A percentile compares a stretch with the other conserved stretches of the same genome.
Evolutionary conservation across 192 early-diverging fungal species (phyloP).

Genomic region (Phycomyces blakesleeanus): DNA sequence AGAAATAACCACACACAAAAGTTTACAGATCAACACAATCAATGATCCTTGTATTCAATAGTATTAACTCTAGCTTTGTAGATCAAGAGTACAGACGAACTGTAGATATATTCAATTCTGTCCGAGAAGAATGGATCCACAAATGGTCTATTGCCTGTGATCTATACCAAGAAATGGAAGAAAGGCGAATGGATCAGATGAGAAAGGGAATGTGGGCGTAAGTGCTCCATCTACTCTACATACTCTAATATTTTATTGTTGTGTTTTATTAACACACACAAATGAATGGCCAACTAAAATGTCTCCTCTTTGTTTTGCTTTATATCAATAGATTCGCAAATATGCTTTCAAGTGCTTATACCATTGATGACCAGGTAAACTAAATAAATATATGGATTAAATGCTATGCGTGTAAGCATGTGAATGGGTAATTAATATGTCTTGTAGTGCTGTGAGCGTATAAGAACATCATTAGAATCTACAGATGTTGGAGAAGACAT

Average conservation of each 20-base stretch:
- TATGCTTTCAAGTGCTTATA: constrained; percentile 62
- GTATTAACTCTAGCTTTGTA: too few species aligned
- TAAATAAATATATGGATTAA: background rate
- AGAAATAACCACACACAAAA: constrained; percentile 5
- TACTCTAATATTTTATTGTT: too few species aligned
- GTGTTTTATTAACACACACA: too few species aligned
- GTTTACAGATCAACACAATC: constrained; percentile 1
- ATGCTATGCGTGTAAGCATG: too few species aligned
- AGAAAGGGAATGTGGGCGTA: constrained; percentile 68
- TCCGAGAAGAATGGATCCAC: constrained; percentile 44
- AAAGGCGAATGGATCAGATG: constrained; percentile 65
- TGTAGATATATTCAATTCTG: constrained; percentile 31
- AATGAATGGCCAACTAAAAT: too few species aligned
- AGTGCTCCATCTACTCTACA: too few species aligned
- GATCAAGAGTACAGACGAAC: constrained; percentile 48
- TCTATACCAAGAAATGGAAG: constrained; percentile 61
- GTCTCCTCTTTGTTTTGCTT: too few species aligned
- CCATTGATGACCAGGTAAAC: constrained; percentile 64
- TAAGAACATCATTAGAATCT: constrained; percentile 61
- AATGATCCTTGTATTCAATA: constrained; percentile 1
- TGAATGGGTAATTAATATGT: too few species aligned
- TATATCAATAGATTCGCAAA: constrained; percentile 44
- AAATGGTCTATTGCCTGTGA: constrained; percentile 50
- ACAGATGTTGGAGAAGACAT: constrained; percentile 68
- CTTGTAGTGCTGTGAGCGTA: constrained; percentile 61